Evolutionary conservation across 2,329 filamentous ascomycete species (phyloP).

Genomic region (Clarireedia hainanense): DNA sequence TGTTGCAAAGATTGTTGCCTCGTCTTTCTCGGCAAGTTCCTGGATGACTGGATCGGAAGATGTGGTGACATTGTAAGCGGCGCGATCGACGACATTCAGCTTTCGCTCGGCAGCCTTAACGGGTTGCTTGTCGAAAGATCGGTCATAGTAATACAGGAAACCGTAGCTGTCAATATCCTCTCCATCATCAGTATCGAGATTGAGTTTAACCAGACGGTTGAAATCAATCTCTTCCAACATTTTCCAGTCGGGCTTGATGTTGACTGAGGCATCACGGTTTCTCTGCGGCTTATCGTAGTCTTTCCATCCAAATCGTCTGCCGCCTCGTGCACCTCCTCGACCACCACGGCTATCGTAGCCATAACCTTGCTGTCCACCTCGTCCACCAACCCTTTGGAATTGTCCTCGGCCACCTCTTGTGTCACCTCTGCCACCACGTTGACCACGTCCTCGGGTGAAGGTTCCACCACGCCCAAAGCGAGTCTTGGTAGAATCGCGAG

Average conservation of each 20-base stretch:
- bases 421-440: constrained; percentile 66
- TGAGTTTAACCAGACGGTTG: constrained; percentile 88
- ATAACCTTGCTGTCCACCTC: constrained; percentile 57
- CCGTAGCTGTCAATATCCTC: constrained; percentile 94
- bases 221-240: constrained; percentile 98
- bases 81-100: constrained; percentile 82
- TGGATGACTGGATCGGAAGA: constrained; percentile 95
- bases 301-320: constrained; percentile 93
- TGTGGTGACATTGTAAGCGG: constrained; percentile 96
- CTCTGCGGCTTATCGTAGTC: constrained; percentile 97
- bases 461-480: constrained; percentile 85
- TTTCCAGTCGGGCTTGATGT: constrained; percentile 92
- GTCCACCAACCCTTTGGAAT: constrained; percentile 66
- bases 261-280: constrained; percentile 92
- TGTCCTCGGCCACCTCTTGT: constrained; percentile 52
- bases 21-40: constrained; percentile 90
- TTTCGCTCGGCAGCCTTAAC: constrained; percentile 85
- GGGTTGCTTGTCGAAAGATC: constrained; percentile 85
- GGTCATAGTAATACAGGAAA: constrained; percentile 98
- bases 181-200: constrained; percentile 87
- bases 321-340: constrained; percentile 61
- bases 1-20: constrained; percentile 94
- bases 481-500: constrained; percentile 74
- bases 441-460: constrained; percentile 70
- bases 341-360: constrained; percentile 62